Conservation (phyloP, 2,329 filamentous ascomycete species). For the Penicillium brasilianum region DNA sequence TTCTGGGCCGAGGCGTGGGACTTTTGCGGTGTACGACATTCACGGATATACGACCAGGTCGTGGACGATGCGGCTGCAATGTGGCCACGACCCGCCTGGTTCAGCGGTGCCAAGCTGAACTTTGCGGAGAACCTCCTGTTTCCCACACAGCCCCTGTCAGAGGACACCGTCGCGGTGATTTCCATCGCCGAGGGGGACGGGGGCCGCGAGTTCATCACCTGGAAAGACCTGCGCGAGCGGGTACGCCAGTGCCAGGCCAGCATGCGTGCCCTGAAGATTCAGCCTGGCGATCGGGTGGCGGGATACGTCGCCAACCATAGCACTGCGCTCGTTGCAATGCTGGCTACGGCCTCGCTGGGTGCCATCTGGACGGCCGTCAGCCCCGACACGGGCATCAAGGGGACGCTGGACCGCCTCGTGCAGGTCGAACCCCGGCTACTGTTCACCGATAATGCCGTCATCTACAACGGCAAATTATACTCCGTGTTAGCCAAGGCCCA, state of each 20-base stretch:
- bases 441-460: not conserved
- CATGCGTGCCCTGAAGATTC: not conserved
- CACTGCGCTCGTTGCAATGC: not conserved
- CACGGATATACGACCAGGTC: not conserved
- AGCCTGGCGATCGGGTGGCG: not conserved
- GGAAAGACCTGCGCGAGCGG: not conserved
- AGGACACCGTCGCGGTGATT: not conserved
- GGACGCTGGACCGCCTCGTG: not conserved
- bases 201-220: not conserved
- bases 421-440: not conserved
- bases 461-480: not conserved
- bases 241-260: not conserved
- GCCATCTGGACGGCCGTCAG: not conserved
- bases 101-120: not conserved
- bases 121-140: not conserved
- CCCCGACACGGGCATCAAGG: not conserved
- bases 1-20: not conserved
- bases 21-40: not conserved
- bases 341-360: not conserved
- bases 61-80: not conserved
- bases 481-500: not conserved
- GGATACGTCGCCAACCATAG: not conserved
- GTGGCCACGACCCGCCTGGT: not conserved
- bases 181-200: not conserved
- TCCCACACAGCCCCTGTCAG: not conserved